Evolutionary conservation across 108 stramenopile species (phyloP).

Genomic region (Stephanodiscus minutulus): DNA sequence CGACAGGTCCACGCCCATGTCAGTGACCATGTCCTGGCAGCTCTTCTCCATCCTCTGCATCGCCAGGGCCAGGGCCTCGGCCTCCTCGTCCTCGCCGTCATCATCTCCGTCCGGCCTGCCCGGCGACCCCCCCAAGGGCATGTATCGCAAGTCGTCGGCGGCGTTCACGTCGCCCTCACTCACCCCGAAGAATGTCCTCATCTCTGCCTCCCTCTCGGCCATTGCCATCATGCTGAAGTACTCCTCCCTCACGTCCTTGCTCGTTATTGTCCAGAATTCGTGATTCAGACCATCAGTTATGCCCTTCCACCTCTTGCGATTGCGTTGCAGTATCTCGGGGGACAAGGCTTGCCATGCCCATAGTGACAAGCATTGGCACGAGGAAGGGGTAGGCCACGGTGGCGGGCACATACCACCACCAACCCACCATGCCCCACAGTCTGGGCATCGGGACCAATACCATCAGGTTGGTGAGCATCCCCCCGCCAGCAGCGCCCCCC

Average conservation of each 20-base stretch:
- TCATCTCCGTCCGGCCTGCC: slow-evolving; percentile 21
- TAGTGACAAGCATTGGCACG: slow-evolving; percentile 48
- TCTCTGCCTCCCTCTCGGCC: slow-evolving; percentile 42
- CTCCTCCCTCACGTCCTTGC: not conserved
- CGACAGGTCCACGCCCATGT: slow-evolving; percentile 40
- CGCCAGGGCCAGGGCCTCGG: slow-evolving; percentile 40
- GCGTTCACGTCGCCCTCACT: slow-evolving; percentile 23
- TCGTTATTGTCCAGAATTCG: slow-evolving; percentile 47
- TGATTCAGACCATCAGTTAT: slow-evolving; percentile 53
- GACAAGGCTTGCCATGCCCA: slow-evolving; percentile 48
- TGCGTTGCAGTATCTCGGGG: slow-evolving; percentile 53
- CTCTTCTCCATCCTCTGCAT: slow-evolving; percentile 41
- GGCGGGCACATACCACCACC: slow-evolving; percentile 60
- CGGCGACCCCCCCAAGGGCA: too few relatives aligned
- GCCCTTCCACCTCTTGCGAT: slow-evolving; percentile 52
- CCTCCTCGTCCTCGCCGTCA: slow-evolving; percentile 42
- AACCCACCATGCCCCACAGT: slow-evolving; percentile 53
- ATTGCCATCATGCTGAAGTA: slow-evolving; percentile 23
- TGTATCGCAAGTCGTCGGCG: too few relatives aligned
- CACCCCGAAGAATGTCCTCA: slow-evolving; percentile 46
- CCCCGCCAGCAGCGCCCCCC: slow-evolving; percentile 53
- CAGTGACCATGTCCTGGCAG: slow-evolving; percentile 21
- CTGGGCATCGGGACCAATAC: slow-evolving; percentile 57
- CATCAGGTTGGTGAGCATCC: slow-evolving; percentile 46
- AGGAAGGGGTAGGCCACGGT: slow-evolving; percentile 59